Evolutionary conservation across 192 early-diverging fungal species (phyloP), one percentile per base, ranked within the genome.

Genomic region (Diversispora epigaea): DNA sequence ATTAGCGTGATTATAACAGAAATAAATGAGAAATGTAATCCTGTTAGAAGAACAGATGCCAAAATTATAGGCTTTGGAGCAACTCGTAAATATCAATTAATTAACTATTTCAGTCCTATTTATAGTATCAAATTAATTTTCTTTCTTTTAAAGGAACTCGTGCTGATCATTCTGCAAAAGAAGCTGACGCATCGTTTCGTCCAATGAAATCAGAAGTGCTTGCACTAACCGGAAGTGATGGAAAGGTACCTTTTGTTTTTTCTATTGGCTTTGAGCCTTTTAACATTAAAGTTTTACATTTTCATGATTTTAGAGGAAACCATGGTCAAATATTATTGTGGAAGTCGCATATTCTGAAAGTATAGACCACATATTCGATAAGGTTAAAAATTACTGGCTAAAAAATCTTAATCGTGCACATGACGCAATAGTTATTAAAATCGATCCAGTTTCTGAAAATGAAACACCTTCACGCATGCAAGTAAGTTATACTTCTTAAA

Each of bases 311-410:
- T 21, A 67, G 65, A 67, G 40, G 14, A 17, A 41, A 22, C 65
- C 65, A 12, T 67, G 43, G 65, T 22, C 61, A 63, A 63, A 63
- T 63, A 46, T 67, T 67, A 44, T 67, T 49, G 65, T 67, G 8
- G 65, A 67, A 21, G 44, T 67, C 40, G 65, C 65, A 41, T 67
- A 46, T 45, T 45, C 46, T 17, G 65, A 67, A 41, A 46, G 32
- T 7, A 67, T 67, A 67, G 43, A 67, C 0, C 6, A 70, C n/a
- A 19, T 11, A 0, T 10, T 41, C 4, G 11, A 11, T 4, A 46
- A 67, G 19, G 65, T 46, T 2, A 14, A 45, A 44, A 4, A 67
- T 21, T 66, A 32, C 50, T 69, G 68, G 68, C 32, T 69, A 52
- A 19, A 8, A 2, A 14, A 46, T 66, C 43, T 8, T 69, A 39